phyloP scores from a whole-genome alignment of 1,284 basidiomycete species.

The Amylostereum areolatum region DNA sequence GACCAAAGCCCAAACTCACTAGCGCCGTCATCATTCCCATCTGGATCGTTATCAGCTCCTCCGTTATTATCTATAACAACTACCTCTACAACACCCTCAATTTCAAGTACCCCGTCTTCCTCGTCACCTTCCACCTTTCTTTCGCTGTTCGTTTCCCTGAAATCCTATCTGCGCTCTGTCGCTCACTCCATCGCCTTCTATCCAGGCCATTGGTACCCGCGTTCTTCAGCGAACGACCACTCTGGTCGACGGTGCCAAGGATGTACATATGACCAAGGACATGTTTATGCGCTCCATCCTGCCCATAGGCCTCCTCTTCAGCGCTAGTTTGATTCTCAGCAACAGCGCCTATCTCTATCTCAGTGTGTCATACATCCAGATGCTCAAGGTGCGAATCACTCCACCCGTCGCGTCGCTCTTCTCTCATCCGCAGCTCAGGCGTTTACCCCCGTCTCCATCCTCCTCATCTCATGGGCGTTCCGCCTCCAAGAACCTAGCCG shows the following conservation, averaged over 20 bases:
- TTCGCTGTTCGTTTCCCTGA: conserved; percentile 61
- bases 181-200: conserved; percentile 7
- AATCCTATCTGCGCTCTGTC: not conserved
- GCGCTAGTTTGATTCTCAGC: conserved; percentile 85
- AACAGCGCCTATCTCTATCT: conserved; percentile 95
- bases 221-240: conserved; percentile 83
- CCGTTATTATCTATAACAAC: conserved; percentile 98
- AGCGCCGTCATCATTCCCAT: conserved; percentile 72
- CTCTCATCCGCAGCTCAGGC: conserved; percentile 45
- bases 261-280: conserved; percentile 80
- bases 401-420: not conserved
- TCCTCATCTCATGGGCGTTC: conserved; percentile 90
- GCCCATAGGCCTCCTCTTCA: conserved; percentile 91
- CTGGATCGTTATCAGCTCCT: conserved; percentile 87
- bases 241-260: conserved; percentile 85
- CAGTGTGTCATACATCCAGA: conserved; percentile 92
- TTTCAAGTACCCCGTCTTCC: conserved; percentile 85
- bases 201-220: conserved; percentile 82
- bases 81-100: conserved; percentile 80
- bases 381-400: conserved; percentile 75
- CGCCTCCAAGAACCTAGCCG: conserved; percentile 85
- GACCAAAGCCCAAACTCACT: conserved; percentile 44
- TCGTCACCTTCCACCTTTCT: conserved; percentile 81
- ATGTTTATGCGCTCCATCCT: conserved; percentile 86
- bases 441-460: conserved; percentile 94